phyloP scores from a whole-genome alignment of 2,329 filamentous ascomycete species.

The Lachnellula hyalina region DNA sequence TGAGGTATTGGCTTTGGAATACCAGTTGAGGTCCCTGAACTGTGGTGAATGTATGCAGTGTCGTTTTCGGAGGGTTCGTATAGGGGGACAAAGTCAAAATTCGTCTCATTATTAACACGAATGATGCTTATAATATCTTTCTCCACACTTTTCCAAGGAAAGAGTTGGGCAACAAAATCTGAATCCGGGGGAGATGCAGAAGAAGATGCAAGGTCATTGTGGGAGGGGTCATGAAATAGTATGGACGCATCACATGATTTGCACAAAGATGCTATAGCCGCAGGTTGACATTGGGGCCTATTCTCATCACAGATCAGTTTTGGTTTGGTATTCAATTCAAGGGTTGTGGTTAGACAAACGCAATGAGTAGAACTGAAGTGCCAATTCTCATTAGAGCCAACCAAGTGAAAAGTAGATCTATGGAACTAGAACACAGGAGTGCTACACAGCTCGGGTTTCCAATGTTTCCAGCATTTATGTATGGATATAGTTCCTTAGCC shows the following conservation, averaged over 20 bases:
- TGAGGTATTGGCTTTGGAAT: constrained; percentile 59
- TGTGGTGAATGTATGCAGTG: constrained; percentile 56
- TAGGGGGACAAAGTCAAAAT: neutral
- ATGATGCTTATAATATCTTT: neutral
- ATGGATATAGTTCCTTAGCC: neutral
- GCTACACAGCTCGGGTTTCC: constrained; percentile 35
- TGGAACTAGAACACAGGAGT: constrained; percentile 50
- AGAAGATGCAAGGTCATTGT: constrained; percentile 11
- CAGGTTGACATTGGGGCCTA: constrained; percentile 41
- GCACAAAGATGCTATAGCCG: constrained; percentile 50
- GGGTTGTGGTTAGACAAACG: constrained; percentile 32
- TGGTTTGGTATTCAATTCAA: neutral
- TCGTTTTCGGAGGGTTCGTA: constrained; percentile 23
- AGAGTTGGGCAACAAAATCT: constrained; percentile 8
- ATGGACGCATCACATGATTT: constrained; percentile 39
- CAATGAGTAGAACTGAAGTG: constrained; percentile 50
- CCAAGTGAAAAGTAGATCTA: constrained; percentile 55
- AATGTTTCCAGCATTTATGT: too few relatives aligned
- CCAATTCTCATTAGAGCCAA: constrained; percentile 53
- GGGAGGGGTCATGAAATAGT: constrained; percentile 38
- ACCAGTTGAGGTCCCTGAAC: constrained; percentile 60
- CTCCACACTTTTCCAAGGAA: constrained; percentile 5
- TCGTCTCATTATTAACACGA: neutral
- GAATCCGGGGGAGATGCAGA: constrained; percentile 13
- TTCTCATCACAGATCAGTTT: neutral